These are phyloP conservation scores for Globomyces pollinis-pini DNA, from an alignment of 192 early-diverging fungal genomes.

Conservation along the genomic window DNA sequence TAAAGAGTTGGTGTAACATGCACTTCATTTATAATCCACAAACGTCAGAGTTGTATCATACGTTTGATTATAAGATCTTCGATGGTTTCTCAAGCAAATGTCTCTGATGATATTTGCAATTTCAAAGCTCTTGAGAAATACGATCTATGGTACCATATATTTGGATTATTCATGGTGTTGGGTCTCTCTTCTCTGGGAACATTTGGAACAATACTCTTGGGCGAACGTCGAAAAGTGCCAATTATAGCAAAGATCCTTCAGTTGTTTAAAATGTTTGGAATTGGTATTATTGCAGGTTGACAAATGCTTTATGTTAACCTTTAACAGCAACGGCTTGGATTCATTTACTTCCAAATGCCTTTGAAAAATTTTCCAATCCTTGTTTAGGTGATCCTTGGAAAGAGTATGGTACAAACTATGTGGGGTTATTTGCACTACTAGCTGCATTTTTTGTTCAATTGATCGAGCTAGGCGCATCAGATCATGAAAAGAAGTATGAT, in stretches of 20 bases:
- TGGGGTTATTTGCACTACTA: constrained; percentile 27
- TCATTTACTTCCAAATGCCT: constrained; percentile 27
- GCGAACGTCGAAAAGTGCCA: too few species aligned
- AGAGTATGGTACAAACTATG: constrained; percentile 3
- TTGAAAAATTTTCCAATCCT: constrained; percentile 2
- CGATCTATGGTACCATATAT: neutral
- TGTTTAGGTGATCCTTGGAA: neutral
- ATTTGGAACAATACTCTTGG: too few species aligned
- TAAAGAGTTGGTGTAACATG: too few species aligned
- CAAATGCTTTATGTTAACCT: too few species aligned
- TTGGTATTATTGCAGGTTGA: constrained; percentile 41
- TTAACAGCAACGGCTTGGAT: constrained; percentile 38
- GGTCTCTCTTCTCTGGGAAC: neutral
- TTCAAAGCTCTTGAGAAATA: neutral
- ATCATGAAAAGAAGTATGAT: constrained; percentile 9
- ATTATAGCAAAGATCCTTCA: neutral
- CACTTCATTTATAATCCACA: too few species aligned
- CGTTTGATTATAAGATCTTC: too few species aligned
- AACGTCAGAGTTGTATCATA: too few species aligned
- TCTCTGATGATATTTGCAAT: too few species aligned
- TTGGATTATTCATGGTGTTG: neutral
- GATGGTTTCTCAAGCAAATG: too few species aligned
- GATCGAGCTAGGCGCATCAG: constrained; percentile 13
- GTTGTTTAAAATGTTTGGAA: constrained; percentile 42
- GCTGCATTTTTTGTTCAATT: constrained; percentile 27